Conservation (phyloP, 441 rosid genomes). For the Syzygium malaccense region DNA sequence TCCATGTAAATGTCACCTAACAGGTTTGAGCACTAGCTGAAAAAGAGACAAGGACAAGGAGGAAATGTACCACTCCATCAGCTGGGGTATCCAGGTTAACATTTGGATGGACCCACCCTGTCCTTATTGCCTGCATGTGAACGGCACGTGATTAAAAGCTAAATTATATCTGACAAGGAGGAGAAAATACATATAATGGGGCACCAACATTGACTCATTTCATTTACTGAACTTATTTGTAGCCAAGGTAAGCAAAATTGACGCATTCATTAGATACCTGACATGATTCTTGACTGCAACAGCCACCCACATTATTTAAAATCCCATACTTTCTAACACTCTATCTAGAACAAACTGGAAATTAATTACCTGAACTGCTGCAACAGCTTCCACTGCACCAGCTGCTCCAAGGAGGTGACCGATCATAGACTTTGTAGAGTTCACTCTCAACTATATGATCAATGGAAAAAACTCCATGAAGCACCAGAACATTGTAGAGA, state of each 20-base stretch:
- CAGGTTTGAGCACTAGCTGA: neutral
- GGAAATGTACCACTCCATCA: constrained; percentile 60
- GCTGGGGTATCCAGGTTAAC: constrained; percentile 91
- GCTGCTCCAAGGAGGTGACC: constrained; percentile 97
- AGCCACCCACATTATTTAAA: neutral
- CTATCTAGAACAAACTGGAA: neutral
- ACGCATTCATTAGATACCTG: neutral
- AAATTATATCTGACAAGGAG: neutral
- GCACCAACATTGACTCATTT: neutral
- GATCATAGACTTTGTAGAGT: constrained; percentile 95
- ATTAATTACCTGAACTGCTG: constrained; percentile 67
- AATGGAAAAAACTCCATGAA: constrained; percentile 11
- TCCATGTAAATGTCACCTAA: neutral
- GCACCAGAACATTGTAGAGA: neutral
- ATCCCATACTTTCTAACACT: neutral
- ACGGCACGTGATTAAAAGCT: neutral
- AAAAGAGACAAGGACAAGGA: neutral
- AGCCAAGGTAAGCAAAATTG: neutral
- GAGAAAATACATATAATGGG: neutral
- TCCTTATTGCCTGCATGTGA: constrained; percentile 71
- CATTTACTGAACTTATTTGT: neutral
- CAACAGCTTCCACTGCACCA: constrained; percentile 95
- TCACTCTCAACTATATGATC: constrained; percentile 58
- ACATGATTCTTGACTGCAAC: neutral
- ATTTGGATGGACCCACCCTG: constrained; percentile 99